Base-by-base conservation (phyloP, 257 asterid species). In the Lithospermum erythrorhizon region DNA sequence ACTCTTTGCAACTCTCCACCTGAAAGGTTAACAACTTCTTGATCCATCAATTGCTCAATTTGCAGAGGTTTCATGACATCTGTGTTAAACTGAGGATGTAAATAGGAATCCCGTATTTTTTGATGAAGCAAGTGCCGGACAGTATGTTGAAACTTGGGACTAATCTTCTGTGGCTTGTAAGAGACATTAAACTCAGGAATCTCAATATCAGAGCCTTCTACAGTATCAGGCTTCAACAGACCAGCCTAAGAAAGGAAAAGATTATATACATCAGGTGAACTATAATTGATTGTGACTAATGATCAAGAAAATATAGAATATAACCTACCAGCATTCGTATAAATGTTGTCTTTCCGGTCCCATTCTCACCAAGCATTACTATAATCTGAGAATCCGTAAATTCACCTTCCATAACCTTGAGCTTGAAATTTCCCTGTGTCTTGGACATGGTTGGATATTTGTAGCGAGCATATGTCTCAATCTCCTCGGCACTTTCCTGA, bases 1-100 rank as follows among this genome's bases (percentile, higher is more conserved):
- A 93, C 99, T 78, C 99, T 80, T 73, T 93, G 99, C 67, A 93
- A 79, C 77, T 93, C 99, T 81, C 99, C 99, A 80, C 99, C 99
- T 63, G 99, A 93, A 65, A 93, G 97, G 65, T 89, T 93, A 70
- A 81, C 86, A 65, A 93, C 97, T 61, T 84, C 91, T 75, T 89
- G 99, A 79, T 93, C 97, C 97, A 93, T 89, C 55, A 93, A 80
- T 79, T 89, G 95, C 78, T 93, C 99, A 69, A 93, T 93, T 69
- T 84, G 87, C 67, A 93, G 96, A 75, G 99, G 99, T 73, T 86
- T 89, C 96, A 93, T 89, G 60, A 93, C 99, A 77, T 93, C 99
- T 21, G 97, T 84, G 6, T 78, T 73, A 69, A 93, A 93, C 85
- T 93, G 99, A 35, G 97, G 97, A 68, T 93, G 97, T 74, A 73